Conservation (phyloP, 768 basidiomycete species). For the Pisolithus albus region DNA sequence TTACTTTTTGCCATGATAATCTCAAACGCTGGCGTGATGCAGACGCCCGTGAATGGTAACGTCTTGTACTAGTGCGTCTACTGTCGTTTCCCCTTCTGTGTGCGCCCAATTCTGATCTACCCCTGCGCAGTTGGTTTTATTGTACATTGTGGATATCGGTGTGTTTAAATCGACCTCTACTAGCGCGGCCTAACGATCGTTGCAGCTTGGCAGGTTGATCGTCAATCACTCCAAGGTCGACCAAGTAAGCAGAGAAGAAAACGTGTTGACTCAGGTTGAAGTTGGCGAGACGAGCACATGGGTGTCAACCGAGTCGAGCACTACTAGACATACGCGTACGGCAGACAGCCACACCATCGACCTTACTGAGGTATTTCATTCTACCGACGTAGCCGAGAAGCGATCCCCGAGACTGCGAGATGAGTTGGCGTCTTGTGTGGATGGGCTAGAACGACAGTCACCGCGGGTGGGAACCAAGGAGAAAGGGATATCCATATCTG, state of each 20-base stretch:
- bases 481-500: too few relatives aligned
- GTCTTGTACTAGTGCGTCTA: slow-evolving; percentile 15
- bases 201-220: slow-evolving; percentile 13
- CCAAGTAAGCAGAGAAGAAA: background rate
- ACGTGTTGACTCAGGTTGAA: background rate
- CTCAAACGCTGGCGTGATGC: slow-evolving; percentile 7
- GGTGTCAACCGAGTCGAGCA: too few relatives aligned
- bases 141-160: slow-evolving; percentile 14
- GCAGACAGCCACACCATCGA: too few relatives aligned
- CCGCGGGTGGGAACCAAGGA: too few relatives aligned
- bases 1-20: slow-evolving; percentile 17
- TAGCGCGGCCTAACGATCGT: background rate
- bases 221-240: slow-evolving; percentile 9
- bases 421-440: too few relatives aligned
- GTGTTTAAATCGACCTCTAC: background rate
- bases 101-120: background rate
- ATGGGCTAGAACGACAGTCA: too few relatives aligned
- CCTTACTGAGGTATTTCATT: too few relatives aligned
- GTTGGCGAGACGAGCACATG: too few relatives aligned
- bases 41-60: slow-evolving; percentile 12
- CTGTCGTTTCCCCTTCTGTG: background rate
- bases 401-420: too few relatives aligned
- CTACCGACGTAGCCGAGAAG: too few relatives aligned
- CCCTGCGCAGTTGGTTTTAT: slow-evolving; percentile 14
- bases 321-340: too few relatives aligned